Conservation (phyloP, 2,329 filamentous ascomycete species). For the Pseudopyrenochaeta lycopersici region DNA sequence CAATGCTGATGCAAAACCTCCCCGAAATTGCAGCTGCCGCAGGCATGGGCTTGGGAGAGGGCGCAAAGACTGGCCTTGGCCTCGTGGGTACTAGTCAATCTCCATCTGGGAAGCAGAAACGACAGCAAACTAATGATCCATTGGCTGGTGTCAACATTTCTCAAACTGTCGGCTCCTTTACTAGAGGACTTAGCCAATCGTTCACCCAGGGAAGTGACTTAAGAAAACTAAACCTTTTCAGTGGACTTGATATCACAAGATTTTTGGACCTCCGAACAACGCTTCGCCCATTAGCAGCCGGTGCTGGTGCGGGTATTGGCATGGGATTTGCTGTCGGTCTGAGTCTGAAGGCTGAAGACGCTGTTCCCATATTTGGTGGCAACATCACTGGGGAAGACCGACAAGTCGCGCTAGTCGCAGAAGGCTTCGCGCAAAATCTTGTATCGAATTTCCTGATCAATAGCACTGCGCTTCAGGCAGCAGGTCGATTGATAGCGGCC, state of each 20-base stretch:
- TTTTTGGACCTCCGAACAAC: constrained; percentile 17
- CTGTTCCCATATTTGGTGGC: constrained; percentile 6
- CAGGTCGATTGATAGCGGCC: constrained; percentile 2
- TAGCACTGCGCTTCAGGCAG: constrained; percentile 23
- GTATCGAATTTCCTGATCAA: constrained; percentile 34
- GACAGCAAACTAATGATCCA: constrained; percentile 15
- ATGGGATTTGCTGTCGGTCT: constrained; percentile 35
- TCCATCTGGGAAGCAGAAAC: constrained; percentile 2
- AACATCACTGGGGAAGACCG: constrained; percentile 15
- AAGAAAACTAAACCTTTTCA: constrained; percentile 10
- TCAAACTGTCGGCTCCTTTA: constrained; percentile 28
- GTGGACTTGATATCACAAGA: constrained; percentile 6
- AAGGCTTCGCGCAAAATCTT: constrained; percentile 31
- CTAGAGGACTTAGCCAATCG: constrained; percentile 35
- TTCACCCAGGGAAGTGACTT: constrained; percentile 32
- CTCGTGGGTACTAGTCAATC: constrained; percentile 10
- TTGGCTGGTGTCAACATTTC: constrained; percentile 21
- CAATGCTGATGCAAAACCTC: constrained; percentile 24
- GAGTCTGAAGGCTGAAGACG: constrained; percentile 15
- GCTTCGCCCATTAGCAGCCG: constrained; percentile 32
- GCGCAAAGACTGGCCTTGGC: constrained; percentile 32
- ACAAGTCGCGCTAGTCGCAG: constrained; percentile 24
- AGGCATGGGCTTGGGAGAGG: constrained; percentile 38
- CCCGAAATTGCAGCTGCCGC: constrained; percentile 37
- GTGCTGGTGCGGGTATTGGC: constrained; percentile 39